phyloP scores from a whole-genome alignment of 106 monocot species.

The Alisma plantagoaquatica region DNA sequence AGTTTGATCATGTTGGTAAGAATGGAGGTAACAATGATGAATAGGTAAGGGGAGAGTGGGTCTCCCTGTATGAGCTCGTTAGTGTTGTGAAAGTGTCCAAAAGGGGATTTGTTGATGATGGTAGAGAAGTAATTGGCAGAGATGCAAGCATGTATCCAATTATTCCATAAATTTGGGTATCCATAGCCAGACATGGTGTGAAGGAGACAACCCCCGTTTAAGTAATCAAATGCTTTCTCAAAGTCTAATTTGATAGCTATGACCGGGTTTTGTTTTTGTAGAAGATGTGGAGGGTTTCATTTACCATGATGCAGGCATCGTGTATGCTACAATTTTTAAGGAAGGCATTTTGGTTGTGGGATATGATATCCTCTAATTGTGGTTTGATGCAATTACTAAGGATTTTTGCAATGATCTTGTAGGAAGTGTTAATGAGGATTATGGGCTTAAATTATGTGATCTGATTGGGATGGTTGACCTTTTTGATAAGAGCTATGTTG shows the following conservation, averaged over 20 bases:
- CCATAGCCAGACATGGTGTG: not conserved
- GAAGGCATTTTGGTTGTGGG: not conserved
- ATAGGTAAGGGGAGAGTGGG: not conserved
- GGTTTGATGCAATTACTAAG: not conserved
- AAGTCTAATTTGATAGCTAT: not conserved
- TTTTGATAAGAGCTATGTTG: too few species aligned
- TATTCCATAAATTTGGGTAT: not conserved
- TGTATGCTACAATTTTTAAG: not conserved
- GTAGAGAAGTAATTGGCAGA: not conserved
- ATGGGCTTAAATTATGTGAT: too few species aligned
- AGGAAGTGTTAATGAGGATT: too few species aligned
- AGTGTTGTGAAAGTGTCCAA: not conserved
- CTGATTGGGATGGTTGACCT: too few species aligned
- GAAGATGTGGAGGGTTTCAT: too few species aligned
- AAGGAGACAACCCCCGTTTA: not conserved
- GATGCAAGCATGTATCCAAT: not conserved
- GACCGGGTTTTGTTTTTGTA: too few species aligned
- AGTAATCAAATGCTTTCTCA: not conserved
- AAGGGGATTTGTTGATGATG: not conserved
- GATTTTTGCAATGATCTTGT: not conserved
- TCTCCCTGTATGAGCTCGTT: not conserved
- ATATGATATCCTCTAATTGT: not conserved
- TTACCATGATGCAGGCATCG: too few species aligned
- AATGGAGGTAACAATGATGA: not conserved
- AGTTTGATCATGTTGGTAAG: too few species aligned